Conservation (phyloP, 176 grass and related monocot species). For the Zizania latifolia region DNA sequence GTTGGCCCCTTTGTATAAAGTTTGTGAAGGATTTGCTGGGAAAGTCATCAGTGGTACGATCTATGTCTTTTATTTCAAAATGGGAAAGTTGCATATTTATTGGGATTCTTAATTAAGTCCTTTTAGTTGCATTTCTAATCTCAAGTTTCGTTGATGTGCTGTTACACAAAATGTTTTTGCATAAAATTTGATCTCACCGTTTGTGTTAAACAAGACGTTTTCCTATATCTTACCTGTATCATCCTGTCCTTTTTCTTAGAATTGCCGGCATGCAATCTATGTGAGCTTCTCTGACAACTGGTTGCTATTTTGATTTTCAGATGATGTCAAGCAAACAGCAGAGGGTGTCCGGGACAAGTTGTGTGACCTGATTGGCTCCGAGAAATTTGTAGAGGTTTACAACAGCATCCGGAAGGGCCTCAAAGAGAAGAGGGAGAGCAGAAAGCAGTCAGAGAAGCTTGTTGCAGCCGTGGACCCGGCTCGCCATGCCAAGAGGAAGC, state of each 20-base stretch:
- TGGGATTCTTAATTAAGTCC: neutral
- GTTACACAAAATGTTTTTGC: neutral
- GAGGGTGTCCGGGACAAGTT: constrained; percentile 53
- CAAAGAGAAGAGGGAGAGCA: constrained; percentile 73
- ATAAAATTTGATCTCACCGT: neutral
- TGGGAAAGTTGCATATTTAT: neutral
- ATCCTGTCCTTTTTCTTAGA: neutral
- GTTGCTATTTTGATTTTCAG: constrained; percentile 39
- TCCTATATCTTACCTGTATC: neutral
- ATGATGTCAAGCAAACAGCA: constrained; percentile 77
- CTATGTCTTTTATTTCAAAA: constrained; percentile 1
- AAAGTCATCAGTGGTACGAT: constrained; percentile 80
- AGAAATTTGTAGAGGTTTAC: constrained; percentile 75
- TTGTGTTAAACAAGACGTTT: neutral
- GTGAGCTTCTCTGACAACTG: neutral
- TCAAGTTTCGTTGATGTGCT: neutral
- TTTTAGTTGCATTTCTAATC: neutral
- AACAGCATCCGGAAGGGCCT: constrained; percentile 52
- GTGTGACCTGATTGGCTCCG: constrained; percentile 52
- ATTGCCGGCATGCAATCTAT: neutral
- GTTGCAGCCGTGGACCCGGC: constrained; percentile 63
- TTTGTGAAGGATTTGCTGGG: constrained; percentile 91
- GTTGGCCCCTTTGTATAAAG: constrained; percentile 82
- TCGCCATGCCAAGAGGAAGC: constrained; percentile 75
- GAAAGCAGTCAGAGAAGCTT: constrained; percentile 57